Conservation (phyloP, 805 yeast genomes). For the Debaryomyces maramus region DNA sequence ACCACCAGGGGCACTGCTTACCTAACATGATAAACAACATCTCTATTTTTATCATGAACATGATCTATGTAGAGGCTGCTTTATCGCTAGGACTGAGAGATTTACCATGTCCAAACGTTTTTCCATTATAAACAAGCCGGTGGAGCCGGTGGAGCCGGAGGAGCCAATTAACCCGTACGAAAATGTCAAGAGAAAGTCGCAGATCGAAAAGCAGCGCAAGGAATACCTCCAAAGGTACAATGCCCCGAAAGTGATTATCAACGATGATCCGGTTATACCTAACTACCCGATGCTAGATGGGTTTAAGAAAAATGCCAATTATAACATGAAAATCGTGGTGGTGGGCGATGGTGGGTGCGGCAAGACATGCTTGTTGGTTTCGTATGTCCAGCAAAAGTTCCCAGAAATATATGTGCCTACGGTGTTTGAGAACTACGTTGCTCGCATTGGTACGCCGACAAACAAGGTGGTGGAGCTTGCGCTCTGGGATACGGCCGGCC, state of each 20-base stretch:
- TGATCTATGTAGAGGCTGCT: too few species aligned
- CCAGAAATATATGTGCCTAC: slow-evolving; percentile 80
- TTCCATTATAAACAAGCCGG: slow-evolving; percentile 8
- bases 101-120: slow-evolving; percentile 11
- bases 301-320: slow-evolving; percentile 20
- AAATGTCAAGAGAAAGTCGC: slow-evolving; percentile 20
- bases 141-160: slow-evolving; percentile 6
- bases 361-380: slow-evolving; percentile 72
- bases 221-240: slow-evolving; percentile 22
- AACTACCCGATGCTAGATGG: slow-evolving; percentile 28
- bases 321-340: slow-evolving; percentile 61
- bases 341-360: slow-evolving; percentile 94
- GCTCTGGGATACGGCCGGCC: slow-evolving; percentile 90
- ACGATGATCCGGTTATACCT: slow-evolving; percentile 40
- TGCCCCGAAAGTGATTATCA: slow-evolving; percentile 29
- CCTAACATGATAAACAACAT: too few species aligned
- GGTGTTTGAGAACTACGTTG: slow-evolving; percentile 75
- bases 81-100: too few species aligned
- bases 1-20: too few species aligned
- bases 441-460: slow-evolving; percentile 62
- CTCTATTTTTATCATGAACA: too few species aligned
- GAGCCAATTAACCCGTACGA: slow-evolving; percentile 28
- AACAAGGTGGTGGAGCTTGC: slow-evolving; percentile 79
- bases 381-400: slow-evolving; percentile 68
- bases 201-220: slow-evolving; percentile 20